Base-by-base conservation (phyloP, 352 stramenopile species). In the Globisporangium mamillatum region DNA sequence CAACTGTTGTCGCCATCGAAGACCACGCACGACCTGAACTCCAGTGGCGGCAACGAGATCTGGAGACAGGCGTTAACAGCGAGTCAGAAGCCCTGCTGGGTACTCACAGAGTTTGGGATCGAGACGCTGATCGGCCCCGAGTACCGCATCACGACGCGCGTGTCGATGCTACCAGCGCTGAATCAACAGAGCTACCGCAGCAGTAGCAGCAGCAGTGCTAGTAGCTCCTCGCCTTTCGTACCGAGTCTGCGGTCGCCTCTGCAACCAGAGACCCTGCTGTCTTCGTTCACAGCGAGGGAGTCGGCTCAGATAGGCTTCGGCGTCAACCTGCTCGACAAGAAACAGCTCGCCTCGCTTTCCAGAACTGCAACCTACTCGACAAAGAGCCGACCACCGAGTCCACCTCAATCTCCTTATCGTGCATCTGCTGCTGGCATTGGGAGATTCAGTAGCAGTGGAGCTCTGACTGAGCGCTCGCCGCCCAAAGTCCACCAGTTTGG, bases 91-190 rank as follows among this genome's bases (percentile, higher is more conserved):
- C 66, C 74, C 1, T 92, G 81, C 60, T 91, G 84, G 84, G 77
- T 92, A 29, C 71, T 92, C 61, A 91, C 84, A 2, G 79, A 90
- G 1, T 70, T 77, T 14, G 82, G 82, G 18, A 78, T 92, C 46
- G 73, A 86, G 55, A 72, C 75, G 10, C 73, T 91, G 22, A 88
- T 92, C 27, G 84, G 84, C 1, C 81, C 82, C 3, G 81, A 91
- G 67, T 92, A 88, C 52, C 66, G 70, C 54, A 76, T 92, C 38
- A 84, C 78, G 1, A 86, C 84, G 1, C 78, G 84, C 14, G 38
- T 81, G 0, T 56, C 79, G 4, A 69, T 92, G 20, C 65, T 83
- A 0, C 81, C 79, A 25, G 36, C 53, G 0, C 41, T 82, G 9
- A 53, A 18, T 18, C 20, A 14, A 2, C 24, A 64, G 25, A 48